A percentile compares a stretch with the other conserved stretches of the same genome.
Evolutionary conservation across 352 stramenopile genomes (phyloP).

Genomic region (Ochromonadaceae sp.): DNA sequence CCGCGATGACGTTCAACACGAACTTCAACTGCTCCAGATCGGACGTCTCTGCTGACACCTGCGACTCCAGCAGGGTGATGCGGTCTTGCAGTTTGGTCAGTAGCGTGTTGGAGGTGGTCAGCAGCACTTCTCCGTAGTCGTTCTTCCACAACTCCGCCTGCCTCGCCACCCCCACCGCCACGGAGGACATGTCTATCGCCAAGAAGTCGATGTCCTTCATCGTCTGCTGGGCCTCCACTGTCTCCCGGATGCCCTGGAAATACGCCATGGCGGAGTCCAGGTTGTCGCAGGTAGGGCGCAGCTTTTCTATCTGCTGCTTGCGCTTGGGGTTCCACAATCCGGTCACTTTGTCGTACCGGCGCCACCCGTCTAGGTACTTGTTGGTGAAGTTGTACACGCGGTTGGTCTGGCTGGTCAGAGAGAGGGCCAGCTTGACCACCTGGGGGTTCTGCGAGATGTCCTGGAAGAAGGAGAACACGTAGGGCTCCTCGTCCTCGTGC

Average conservation of each 20-base stretch:
- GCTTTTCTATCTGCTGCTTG: constrained; percentile 59
- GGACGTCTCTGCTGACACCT: constrained; percentile 53
- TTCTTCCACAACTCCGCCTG: constrained; percentile 80
- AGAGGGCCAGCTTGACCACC: constrained; percentile 83
- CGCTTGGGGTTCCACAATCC: constrained; percentile 84
- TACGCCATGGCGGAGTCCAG: constrained; percentile 78
- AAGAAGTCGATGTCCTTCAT: constrained; percentile 85
- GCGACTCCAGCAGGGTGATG: constrained; percentile 53
- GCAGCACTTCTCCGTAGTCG: constrained; percentile 76
- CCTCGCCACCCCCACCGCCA: constrained; percentile 66
- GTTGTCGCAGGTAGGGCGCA: constrained; percentile 74
- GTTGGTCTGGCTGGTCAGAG: constrained; percentile 78
- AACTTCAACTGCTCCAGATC: constrained; percentile 83
- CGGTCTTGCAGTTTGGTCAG: constrained; percentile 42
- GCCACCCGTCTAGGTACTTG: constrained; percentile 80
- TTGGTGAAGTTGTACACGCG: constrained; percentile 82
- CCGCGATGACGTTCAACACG: constrained; percentile 72
- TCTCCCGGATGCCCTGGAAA: constrained; percentile 67
- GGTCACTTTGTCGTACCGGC: constrained; percentile 77
- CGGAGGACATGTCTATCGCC: constrained; percentile 70
- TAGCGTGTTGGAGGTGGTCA: constrained; percentile 61
- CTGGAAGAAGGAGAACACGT: constrained; percentile 81
- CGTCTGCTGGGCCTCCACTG: constrained; percentile 52
- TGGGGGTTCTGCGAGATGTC: constrained; percentile 85
- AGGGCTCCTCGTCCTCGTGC: constrained; percentile 74